Percentiles rank a stretch among this genome's conserved stretches.
phyloP scores from a whole-genome alignment of 2,329 filamentous ascomycete genomes.

The Neonectria neomacrospora region DNA sequence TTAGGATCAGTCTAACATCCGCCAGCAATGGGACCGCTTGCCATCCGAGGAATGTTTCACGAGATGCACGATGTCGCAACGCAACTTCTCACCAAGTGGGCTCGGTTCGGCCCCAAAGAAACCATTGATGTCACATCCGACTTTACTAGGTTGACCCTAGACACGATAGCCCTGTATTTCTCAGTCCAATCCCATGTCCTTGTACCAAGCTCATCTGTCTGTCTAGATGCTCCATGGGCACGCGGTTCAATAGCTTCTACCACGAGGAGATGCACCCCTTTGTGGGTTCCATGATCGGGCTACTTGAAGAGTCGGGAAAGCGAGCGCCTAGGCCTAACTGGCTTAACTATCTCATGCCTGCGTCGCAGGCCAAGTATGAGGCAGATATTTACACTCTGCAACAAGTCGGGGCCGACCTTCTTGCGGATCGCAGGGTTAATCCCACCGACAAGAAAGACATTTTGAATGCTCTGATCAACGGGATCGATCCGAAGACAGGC shows the following conservation, averaged over 20 bases:
- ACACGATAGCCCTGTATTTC: slow-evolving; percentile 67
- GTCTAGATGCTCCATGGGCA: slow-evolving; percentile 60
- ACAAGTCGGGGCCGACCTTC: slow-evolving; percentile 64
- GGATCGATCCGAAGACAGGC: slow-evolving; percentile 72
- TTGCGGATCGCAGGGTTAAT: slow-evolving; percentile 64
- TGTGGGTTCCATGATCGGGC: slow-evolving; percentile 65
- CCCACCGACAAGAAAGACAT: slow-evolving; percentile 68
- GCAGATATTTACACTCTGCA: slow-evolving; percentile 63
- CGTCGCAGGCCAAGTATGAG: slow-evolving; percentile 57
- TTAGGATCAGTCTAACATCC: not conserved
- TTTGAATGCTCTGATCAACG: slow-evolving; percentile 73
- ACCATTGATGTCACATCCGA: slow-evolving; percentile 65
- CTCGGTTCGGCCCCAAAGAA: slow-evolving; percentile 53
- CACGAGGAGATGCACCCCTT: slow-evolving; percentile 34
- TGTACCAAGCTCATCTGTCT: not conserved
- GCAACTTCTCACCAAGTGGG: slow-evolving; percentile 69
- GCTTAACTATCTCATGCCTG: slow-evolving; percentile 58
- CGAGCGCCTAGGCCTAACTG: slow-evolving; percentile 59
- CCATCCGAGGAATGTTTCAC: slow-evolving; percentile 56
- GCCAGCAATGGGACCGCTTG: slow-evolving; percentile 67
- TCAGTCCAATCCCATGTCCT: not conserved
- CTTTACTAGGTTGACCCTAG: slow-evolving; percentile 71
- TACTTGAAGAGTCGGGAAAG: slow-evolving; percentile 66
- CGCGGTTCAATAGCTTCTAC: slow-evolving; percentile 72
- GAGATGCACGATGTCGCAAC: slow-evolving; percentile 71